Percentiles rank a stretch among this genome's conserved stretches.
These are phyloP conservation scores for Pichia sp. DNA, from an alignment of 1,139 yeast species.

Conservation along the genomic window DNA sequence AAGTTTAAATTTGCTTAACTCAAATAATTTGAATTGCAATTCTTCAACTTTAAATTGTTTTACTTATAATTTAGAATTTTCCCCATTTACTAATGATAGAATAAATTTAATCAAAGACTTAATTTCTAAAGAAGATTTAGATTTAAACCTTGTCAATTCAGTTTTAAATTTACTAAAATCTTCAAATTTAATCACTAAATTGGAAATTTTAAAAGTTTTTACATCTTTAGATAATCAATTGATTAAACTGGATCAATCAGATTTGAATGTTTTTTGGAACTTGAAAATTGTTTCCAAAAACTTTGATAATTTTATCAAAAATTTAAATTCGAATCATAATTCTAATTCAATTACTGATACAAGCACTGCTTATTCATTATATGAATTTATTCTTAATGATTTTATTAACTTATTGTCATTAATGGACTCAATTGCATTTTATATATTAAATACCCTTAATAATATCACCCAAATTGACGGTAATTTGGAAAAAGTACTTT, in stretches of 20 bases:
- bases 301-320: background rate
- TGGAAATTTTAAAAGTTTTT: slow-evolving; percentile 19
- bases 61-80: background rate
- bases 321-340: too few relatives aligned
- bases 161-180: slow-evolving; percentile 17
- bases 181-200: slow-evolving; percentile 20
- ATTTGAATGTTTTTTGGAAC: slow-evolving; percentile 1
- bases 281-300: background rate
- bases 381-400: slow-evolving; percentile 4
- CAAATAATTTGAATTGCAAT: background rate
- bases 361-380: background rate
- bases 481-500: background rate
- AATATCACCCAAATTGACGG: background rate
- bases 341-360: background rate
- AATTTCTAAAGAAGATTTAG: slow-evolving; percentile 2
- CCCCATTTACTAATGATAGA: slow-evolving; percentile 4
- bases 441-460: background rate
- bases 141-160: background rate
- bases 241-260: background rate
- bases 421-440: slow-evolving; percentile 5
- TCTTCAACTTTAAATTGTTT: background rate
- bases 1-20: background rate
- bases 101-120: slow-evolving; percentile 1
- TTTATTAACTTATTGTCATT: slow-evolving; percentile 9
- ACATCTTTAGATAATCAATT: slow-evolving; percentile 1